Evolutionary conservation across 139 green algal species (phyloP), one percentile per base, ranked within the genome.

Genomic region (Chlamydomonas incerta): DNA sequence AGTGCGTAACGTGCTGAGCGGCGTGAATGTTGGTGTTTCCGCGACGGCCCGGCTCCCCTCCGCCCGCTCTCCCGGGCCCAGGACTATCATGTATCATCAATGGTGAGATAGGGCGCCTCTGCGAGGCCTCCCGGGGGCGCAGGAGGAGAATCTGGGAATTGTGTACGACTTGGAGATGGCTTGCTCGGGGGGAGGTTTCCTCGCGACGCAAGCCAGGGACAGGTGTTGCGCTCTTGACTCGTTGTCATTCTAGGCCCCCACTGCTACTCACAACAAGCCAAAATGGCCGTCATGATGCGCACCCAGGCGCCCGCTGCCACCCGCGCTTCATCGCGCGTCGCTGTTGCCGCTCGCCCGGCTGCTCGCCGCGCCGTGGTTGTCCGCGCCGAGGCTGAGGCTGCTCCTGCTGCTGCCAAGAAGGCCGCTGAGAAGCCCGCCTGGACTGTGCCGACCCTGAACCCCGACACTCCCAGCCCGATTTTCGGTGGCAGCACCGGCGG

Each of bases 401-500:
- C 88, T 33, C 72, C 87, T n/a, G 74, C 87, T 29, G 80, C 82
- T 34, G 58, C 73, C 35, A 68, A 81, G 20, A 82, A 82, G 80
- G 82, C 34, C 9, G 82, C 52, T 67, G 86, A 88, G 31, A 88
- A 94, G 80, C 85, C 89, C 62, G 70, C 88, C 6, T 99, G 95
- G 93, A 92, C 89, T 46, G 86, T 93, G 74, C 98, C 98, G 34
- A 93, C 93, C 9, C 95, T 99, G 24, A 92, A 99, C 91, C 92
- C 95, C 62, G 89, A 96, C 88, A 98, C 96, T 28, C 98, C 98
- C 28, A 96, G 92, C 33, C 98, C 98, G 67, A 99, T 99, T 91
- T 99, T 99, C 91, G 98, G 98, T 63, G 98, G 98, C 77, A 96
- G 90, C 96, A 99, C 98, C 34, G 98, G 98, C 52, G 98, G 98